A percentile compares a stretch with the other conserved stretches of the same genome.
These are phyloP conservation scores for Amanita polypyramis DNA, from an alignment of 768 basidiomycete genomes.

Conservation along the genomic window DNA sequence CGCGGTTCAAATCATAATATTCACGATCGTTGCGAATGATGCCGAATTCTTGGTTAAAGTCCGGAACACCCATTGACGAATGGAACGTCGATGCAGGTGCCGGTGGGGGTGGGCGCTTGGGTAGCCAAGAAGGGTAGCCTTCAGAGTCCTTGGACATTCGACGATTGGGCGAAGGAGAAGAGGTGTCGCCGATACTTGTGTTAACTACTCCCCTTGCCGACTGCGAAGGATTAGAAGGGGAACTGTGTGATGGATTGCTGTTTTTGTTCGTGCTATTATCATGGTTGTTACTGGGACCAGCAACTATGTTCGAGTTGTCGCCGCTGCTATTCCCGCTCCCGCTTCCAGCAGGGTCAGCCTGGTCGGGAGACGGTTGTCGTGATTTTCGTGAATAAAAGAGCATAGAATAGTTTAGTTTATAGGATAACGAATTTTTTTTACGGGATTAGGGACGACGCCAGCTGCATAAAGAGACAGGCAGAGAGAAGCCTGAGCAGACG, in stretches of 20 bases:
- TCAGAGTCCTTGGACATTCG: slow-evolving; percentile 39
- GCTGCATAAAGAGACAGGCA: background rate
- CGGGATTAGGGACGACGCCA: background rate
- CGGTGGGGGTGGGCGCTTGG: slow-evolving; percentile 66
- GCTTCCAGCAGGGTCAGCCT: slow-evolving; percentile 6
- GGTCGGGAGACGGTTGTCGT: slow-evolving; percentile 24
- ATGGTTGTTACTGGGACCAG: slow-evolving; percentile 17
- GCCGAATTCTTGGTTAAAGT: slow-evolving; percentile 7
- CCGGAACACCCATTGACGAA: slow-evolving; percentile 34
- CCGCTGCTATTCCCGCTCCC: slow-evolving; percentile 7
- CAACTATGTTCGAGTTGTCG: slow-evolving; percentile 14
- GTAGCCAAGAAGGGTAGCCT: slow-evolving; percentile 81
- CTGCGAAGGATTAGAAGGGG: slow-evolving; percentile 9
- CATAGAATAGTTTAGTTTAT: slow-evolving; percentile 13
- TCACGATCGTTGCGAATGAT: background rate
- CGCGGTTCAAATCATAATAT: slow-evolving; percentile 13
- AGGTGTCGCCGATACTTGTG: slow-evolving; percentile 12
- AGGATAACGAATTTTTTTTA: slow-evolving; percentile 12
- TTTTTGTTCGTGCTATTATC: slow-evolving; percentile 8
- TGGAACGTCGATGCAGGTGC: slow-evolving; percentile 64
- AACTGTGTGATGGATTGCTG: slow-evolving; percentile 9
- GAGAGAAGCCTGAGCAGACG: background rate
- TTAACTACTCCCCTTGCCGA: slow-evolving; percentile 12
- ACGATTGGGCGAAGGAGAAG: slow-evolving; percentile 19
- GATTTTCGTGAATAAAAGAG: slow-evolving; percentile 25